Base-by-base conservation (phyloP, 1,284 basidiomycete genomes). In the Rhodotorula mucilaginosa region DNA sequence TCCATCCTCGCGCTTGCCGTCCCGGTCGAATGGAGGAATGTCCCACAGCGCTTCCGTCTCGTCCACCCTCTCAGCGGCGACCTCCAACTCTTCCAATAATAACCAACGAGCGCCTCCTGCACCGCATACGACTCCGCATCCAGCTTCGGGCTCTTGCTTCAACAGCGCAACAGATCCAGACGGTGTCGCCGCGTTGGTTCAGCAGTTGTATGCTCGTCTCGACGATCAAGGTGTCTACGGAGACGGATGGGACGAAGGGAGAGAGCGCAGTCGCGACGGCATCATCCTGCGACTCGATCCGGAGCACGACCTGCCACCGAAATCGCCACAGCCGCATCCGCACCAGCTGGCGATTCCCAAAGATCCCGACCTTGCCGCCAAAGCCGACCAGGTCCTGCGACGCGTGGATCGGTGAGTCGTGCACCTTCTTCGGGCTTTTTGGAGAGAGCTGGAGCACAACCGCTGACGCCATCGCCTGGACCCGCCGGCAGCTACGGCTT, bases 221-320 rank as follows among this genome's bases (percentile, higher is more conserved):
- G 92, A 96, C 59, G 82, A 86, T 15, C 86, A 86, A 61, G 93
- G 93, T 29, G 93, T 97, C 46, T 90, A 88, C 78, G 93, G 93
- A 5, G 93, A 97, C 80, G 93, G 93, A 0, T 92, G 89, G 82
- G 90, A 90, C 76, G 92, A 95, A 76, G 93, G 93, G 51, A 85
- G 93, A 21, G 93, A 97, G 82, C 87, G 92, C 56, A 97, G 93
- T n/a, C 86, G 93, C 68, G 92, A 76, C 54, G 86, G 78, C 83
- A 86, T 71, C 71, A 74, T 83, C 83, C 29, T 88, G 86, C 79
- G 87, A 72, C 26, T 56, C 54, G 54, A 56, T 29, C 54, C 54
- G 54, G n/a, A 56, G 7, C 54, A 29, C 16, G 54, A 56, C 21
- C 19, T 52, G 21, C 23, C 51, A 16, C 26, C 54, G 29, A 16